Evolutionary conservation across 768 basidiomycete genomes (phyloP), one percentile per base, ranked within the genome.

Genomic region (Mycena maculata): DNA sequence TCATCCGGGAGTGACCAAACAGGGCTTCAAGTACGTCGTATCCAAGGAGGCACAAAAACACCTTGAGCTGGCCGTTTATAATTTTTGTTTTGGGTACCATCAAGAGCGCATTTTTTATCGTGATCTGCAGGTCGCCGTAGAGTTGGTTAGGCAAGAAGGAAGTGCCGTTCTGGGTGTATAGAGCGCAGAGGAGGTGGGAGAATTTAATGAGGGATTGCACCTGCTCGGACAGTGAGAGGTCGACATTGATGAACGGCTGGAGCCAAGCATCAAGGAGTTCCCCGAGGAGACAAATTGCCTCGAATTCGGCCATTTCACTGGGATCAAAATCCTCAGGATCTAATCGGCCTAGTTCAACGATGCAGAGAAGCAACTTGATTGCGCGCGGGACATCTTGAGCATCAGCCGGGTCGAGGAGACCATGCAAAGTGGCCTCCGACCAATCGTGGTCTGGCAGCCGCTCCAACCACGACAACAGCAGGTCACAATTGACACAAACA

Each of bases 331-430:
- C 44, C 23, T 27, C 22, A 12, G 55, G 22, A 22, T 65, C 42
- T 18, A 70, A 22, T 8, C 60, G 44, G 20, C 60, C 33, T 18
- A 71, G 54, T 3, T 39, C 18, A n/a, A 52, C 33, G 44, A 72
- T 45, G 2, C 27, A 47, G 5, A 31, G 36, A 11, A 73, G 41
- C n/a, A 74, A 70, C 23, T 67, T 41, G 6, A 73, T 48, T 0
- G 72, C 70, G 11, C 63, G 56, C 4, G 69, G 69, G 20, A 74
- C 73, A 59, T 72, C 57, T 58, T 74, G 73, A 12, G 50, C 33
- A 33, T 65, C 67, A 20, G 41, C 42, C 0, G 69, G 73, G 41
- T 69, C 44, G 1, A 74, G 62, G 18, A 74, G 63, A 60, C 16
- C 58, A 28, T 62, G 54, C 16, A 68, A 44, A 20, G 54, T n/a